These are phyloP conservation scores for Gamarada debralockiae DNA, from an alignment of 495 filamentous ascomycete species.

Conservation along the genomic window DNA sequence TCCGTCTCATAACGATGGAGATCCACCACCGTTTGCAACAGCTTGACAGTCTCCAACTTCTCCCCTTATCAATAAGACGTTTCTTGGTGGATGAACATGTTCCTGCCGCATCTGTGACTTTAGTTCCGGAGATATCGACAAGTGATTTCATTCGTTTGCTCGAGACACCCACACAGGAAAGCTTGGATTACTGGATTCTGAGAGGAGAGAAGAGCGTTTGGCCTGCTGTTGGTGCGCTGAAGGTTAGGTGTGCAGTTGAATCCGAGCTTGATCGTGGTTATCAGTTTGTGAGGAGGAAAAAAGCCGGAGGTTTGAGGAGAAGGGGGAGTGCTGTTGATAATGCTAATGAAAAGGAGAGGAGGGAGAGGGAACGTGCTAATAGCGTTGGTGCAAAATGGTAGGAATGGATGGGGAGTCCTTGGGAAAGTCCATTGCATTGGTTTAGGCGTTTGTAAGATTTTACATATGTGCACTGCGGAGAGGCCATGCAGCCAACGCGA, in stretches of 20 bases:
- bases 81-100: conserved; percentile 86
- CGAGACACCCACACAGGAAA: conserved; percentile 71
- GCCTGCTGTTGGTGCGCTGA: conserved; percentile 83
- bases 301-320: conserved; percentile 40
- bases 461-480: too few relatives aligned
- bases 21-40: conserved; percentile 79
- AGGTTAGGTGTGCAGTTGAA: conserved; percentile 81
- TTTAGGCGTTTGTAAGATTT: background rate
- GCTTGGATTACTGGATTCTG: conserved; percentile 80
- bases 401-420: too few relatives aligned
- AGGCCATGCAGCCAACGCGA: too few relatives aligned
- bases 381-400: conserved; percentile 23
- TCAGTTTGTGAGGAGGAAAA: conserved; percentile 65
- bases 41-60: conserved; percentile 69
- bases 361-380: conserved; percentile 23
- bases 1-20: conserved; percentile 69
- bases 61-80: conserved; percentile 65
- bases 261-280: conserved; percentile 82
- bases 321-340: conserved; percentile 32
- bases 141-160: conserved; percentile 72
- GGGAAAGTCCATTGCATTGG: too few relatives aligned
- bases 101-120: conserved; percentile 72
- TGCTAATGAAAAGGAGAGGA: conserved; percentile 17
- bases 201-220: conserved; percentile 85
- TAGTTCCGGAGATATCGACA: conserved; percentile 75